Base-by-base conservation (phyloP, 441 rosid species). In the Adansonia rubrostipa region DNA sequence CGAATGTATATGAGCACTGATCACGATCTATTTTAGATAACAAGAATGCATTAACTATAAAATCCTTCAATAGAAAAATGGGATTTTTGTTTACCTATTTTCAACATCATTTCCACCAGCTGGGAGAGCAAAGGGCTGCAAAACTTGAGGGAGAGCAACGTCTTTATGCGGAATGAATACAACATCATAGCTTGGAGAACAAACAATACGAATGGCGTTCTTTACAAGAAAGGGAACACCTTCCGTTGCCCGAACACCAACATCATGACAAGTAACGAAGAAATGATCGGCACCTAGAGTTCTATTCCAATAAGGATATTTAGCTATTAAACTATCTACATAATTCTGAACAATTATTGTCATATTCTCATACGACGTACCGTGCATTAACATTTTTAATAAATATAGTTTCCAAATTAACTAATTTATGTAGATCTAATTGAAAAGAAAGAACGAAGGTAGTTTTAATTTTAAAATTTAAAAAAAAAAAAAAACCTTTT, bases 241-340 rank as follows among this genome's bases (percentile, higher is more conserved):
- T 66, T 96, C 98, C 36, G 95, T 94, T 3, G 99, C 97, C 85
- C 98, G 92, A 61, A 96, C 98, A 58, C 98, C 99, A 58, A 94
- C 97, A 84, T 96, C 99, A 73, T 96, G 98, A 82, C 98, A 96
- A 1, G 99, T 96, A 33, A 92, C 97, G 70, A 96, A 96, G 86
- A 96, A 96, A 82, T 96, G 99, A 91, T 96, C 99, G 2, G 97
- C 96, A 66, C 99, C 99, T 11, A 96, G 83, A 0, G 99, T 96
- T 83, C 98, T 88, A 75, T 96, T 96, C 99, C 97, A 96, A 79
- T 89, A 94, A 65, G 97, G 97, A 50, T 94, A 92, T 86, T 92
- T 96, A 20, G 74, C 82, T 48, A 87, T 88, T 73, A 94, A 89
- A 61, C 94, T 74, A 56, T 92, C 95, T 80, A 96, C 79, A 70